Percentiles rank a stretch among this genome's conserved stretches.
phyloP scores from a whole-genome alignment of 768 basidiomycete species.

The Punctularia strigosozonata region DNA sequence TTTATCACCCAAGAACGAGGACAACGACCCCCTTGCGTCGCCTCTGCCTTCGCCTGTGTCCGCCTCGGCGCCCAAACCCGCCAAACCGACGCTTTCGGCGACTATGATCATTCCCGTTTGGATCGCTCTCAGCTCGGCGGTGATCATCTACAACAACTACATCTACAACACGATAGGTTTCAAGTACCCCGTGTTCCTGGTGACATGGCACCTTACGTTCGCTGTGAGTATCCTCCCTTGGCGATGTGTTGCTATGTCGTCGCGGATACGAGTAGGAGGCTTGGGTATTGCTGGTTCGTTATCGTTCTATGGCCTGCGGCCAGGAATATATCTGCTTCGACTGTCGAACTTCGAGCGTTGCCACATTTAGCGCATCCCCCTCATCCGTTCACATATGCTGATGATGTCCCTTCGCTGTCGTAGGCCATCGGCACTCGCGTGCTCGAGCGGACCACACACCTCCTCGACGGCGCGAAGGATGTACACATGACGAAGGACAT shows the following conservation, averaged over 20 bases:
- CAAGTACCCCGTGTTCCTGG: slow-evolving; percentile 85
- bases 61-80: slow-evolving; percentile 23
- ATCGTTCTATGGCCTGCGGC: too few relatives aligned
- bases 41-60: slow-evolving; percentile 51
- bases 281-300: too few relatives aligned
- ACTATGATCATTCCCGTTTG: slow-evolving; percentile 79
- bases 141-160: slow-evolving; percentile 96
- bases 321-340: too few relatives aligned
- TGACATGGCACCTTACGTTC: slow-evolving; percentile 74
- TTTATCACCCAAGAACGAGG: too few relatives aligned
- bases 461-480: slow-evolving; percentile 71
- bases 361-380: too few relatives aligned
- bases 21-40: too few relatives aligned
- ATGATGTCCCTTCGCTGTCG: slow-evolving; percentile 3
- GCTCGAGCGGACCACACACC: slow-evolving; percentile 66
- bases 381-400: too few relatives aligned
- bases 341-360: too few relatives aligned
- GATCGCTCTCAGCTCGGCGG: slow-evolving; percentile 80
- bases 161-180: slow-evolving; percentile 76
- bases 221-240: slow-evolving; percentile 27
- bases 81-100: slow-evolving; percentile 47
- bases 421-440: slow-evolving; percentile 79
- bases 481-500: slow-evolving; percentile 69
- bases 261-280: neutral
- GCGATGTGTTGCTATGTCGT: slow-evolving; percentile 2